A percentile compares a stretch with the other conserved stretches of the same genome.
phyloP scores from a whole-genome alignment of 2,329 filamentous ascomycete genomes.

The Pseudogymnoascus destructans region DNA sequence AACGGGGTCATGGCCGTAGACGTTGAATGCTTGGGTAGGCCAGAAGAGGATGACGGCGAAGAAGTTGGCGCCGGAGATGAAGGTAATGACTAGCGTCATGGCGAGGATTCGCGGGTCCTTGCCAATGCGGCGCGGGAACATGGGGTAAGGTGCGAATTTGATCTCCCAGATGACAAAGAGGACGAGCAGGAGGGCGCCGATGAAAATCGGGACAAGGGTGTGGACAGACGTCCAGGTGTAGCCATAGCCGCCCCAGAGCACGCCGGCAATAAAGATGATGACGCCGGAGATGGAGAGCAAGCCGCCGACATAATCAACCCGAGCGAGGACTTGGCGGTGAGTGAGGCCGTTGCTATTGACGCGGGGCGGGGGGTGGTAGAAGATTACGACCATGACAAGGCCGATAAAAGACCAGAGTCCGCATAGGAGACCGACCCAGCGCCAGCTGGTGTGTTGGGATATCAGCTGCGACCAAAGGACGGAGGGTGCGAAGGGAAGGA shows the following conservation, averaged over 20 bases:
- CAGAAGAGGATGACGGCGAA: conserved; percentile 45
- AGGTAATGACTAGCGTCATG: conserved; percentile 43
- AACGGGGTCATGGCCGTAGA: conserved; percentile 51
- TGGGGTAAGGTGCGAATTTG: conserved; percentile 35
- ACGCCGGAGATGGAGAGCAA: conserved; percentile 36
- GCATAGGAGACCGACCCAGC: conserved; percentile 41
- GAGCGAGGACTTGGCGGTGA: conserved; percentile 28
- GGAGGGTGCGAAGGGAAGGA: conserved; percentile 47
- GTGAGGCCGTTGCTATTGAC: conserved; percentile 30
- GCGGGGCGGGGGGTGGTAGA: conserved; percentile 40
- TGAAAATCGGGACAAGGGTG: conserved; percentile 40
- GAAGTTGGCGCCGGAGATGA: conserved; percentile 46
- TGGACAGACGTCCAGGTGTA: conserved; percentile 42
- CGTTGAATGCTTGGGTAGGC: conserved; percentile 51
- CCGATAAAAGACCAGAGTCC: conserved; percentile 39
- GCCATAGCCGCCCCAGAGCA: conserved; percentile 47
- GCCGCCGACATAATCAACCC: conserved; percentile 39
- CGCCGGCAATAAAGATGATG: conserved; percentile 30
- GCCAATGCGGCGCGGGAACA: conserved; percentile 39
- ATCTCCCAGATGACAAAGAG: conserved; percentile 41
- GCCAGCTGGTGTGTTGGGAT: conserved; percentile 35
- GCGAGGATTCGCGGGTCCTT: conserved; percentile 37
- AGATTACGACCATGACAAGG: conserved; percentile 36
- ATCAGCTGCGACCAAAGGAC: conserved; percentile 49
- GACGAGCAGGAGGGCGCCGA: conserved; percentile 35